Percentiles rank a stretch among this genome's conserved stretches.
phyloP scores from a whole-genome alignment of 139 green algal genomes.

The Auxenochlorella pyrenoidosa region DNA sequence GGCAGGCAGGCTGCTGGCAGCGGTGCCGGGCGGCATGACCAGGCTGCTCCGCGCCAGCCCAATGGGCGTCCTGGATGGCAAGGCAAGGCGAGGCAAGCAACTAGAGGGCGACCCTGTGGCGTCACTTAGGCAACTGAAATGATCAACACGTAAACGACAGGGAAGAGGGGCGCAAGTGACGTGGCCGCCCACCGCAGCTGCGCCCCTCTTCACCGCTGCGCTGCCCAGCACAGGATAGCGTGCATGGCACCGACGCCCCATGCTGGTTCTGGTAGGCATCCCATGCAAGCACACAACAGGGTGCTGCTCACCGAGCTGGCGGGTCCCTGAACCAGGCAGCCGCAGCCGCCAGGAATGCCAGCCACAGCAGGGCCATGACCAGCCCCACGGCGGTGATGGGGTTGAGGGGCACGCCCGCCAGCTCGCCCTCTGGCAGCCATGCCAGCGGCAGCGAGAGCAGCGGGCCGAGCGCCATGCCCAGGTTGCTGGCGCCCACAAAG shows the following conservation, averaged over 20 bases:
- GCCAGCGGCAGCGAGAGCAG: slow-evolving; percentile 60
- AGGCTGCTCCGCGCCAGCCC: not conserved
- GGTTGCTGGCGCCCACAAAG: slow-evolving; percentile 61
- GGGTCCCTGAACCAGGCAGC: slow-evolving; percentile 54
- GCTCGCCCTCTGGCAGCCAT: slow-evolving; percentile 30
- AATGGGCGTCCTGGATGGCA: slow-evolving; percentile 1
- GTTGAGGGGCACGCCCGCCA: slow-evolving; percentile 52
- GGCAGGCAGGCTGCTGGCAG: not conserved
- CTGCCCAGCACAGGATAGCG: too few relatives aligned
- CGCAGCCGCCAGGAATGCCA: slow-evolving; percentile 45
- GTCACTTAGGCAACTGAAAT: too few relatives aligned
- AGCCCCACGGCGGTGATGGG: slow-evolving; percentile 55
- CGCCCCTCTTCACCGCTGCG: too few relatives aligned
- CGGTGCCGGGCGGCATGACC: not conserved
- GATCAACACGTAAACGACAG: too few relatives aligned
- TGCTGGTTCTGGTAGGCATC: not conserved
- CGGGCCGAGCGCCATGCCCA: slow-evolving; percentile 66
- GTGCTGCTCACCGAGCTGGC: not conserved
- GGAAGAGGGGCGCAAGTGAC: too few relatives aligned
- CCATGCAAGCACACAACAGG: not conserved
- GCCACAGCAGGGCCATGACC: slow-evolving; percentile 58
- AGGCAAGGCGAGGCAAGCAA: not conserved
- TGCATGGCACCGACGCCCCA: too few relatives aligned
- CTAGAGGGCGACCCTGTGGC: too few relatives aligned
- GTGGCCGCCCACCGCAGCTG: too few relatives aligned